Conservation (phyloP, 768 basidiomycete genomes). For the Leccinum boreale region DNA sequence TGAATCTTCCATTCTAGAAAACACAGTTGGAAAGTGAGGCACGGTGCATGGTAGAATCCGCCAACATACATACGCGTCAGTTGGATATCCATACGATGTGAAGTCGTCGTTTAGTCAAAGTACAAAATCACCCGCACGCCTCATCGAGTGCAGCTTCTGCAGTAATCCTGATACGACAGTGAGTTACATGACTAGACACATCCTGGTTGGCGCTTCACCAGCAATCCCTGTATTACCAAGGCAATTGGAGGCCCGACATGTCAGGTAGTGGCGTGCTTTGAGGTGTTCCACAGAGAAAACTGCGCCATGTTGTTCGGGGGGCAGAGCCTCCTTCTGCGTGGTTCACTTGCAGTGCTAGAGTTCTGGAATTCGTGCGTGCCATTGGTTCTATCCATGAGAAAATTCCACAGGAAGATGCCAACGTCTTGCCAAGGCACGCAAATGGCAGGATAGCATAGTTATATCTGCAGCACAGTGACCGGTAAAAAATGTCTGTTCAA, state of each 20-base stretch:
- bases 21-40: neutral
- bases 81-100: neutral
- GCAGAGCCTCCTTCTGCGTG: neutral
- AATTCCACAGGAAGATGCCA: conserved; percentile 4
- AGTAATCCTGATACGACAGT: no score
- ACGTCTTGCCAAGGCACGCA: conserved; percentile 1
- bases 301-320: neutral
- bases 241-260: neutral
- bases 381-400: neutral
- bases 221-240: no score
- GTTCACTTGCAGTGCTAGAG: neutral
- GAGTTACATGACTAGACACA: no score
- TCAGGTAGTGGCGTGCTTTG: neutral
- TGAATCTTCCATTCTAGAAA: neutral
- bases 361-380: neutral
- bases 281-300: neutral
- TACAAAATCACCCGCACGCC: neutral
- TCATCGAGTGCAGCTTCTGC: no score
- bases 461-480: neutral
- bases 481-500: neutral
- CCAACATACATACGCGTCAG: neutral
- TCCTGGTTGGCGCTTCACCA: no score
- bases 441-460: neutral
- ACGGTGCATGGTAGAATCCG: neutral
- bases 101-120: neutral